Evolutionary conservation across 768 basidiomycete species (phyloP).

Genomic region (Suillus occidentalis): DNA sequence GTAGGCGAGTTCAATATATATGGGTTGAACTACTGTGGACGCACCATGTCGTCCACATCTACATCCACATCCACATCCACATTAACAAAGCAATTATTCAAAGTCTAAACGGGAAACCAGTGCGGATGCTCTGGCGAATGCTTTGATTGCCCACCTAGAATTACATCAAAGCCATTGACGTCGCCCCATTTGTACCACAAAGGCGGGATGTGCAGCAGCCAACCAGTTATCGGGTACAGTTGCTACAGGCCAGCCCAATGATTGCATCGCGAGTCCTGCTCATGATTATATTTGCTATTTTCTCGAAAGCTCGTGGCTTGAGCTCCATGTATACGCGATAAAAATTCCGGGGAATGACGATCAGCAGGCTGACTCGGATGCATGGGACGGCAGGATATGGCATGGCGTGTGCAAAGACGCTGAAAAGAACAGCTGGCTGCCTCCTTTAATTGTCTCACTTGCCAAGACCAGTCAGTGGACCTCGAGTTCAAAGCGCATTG

Average conservation of each 20-base stretch:
- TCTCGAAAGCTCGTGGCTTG: neutral
- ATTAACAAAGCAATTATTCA: neutral
- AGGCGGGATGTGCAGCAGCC: neutral
- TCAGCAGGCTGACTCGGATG: neutral
- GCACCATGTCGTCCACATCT: neutral
- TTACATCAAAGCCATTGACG: neutral
- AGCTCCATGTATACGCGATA: too few species aligned
- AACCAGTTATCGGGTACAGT: neutral
- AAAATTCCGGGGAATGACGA: neutral
- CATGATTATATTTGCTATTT: neutral
- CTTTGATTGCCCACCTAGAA: neutral
- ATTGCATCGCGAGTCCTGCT: too few species aligned
- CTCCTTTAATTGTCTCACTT: neutral
- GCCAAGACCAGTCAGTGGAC: neutral
- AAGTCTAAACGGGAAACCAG: neutral
- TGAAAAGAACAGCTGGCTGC: neutral
- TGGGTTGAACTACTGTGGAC: neutral
- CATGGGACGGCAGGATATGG: neutral
- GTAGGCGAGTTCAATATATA: neutral
- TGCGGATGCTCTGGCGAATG: neutral
- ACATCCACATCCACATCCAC: neutral
- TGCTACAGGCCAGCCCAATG: neutral
- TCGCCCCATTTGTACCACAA: neutral
- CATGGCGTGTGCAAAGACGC: neutral
- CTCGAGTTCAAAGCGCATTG: neutral